Evolutionary conservation across 371 early-diverging fungal genomes (phyloP).

Genomic region (Haplosporangium sp.): DNA sequence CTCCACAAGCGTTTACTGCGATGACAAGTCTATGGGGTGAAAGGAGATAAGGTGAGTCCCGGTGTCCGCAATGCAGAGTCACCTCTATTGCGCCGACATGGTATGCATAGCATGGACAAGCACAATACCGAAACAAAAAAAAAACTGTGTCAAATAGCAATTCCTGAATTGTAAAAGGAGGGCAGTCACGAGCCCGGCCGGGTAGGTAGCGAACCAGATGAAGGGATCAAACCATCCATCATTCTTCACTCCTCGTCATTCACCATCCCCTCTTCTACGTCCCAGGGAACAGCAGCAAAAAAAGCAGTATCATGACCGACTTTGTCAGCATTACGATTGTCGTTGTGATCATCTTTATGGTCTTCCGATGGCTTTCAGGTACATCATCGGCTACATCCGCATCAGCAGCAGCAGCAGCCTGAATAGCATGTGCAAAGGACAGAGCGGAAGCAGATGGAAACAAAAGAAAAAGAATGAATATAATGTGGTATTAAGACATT

Average conservation of each 20-base stretch:
- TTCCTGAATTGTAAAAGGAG: too few relatives aligned
- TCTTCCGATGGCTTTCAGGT: constrained; percentile 82
- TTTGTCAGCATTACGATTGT: constrained; percentile 79
- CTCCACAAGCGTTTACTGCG: too few relatives aligned
- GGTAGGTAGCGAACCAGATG: too few relatives aligned
- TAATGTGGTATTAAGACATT: background rate
- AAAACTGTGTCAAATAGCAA: too few relatives aligned
- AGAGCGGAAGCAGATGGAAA: background rate
- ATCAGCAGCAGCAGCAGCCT: background rate
- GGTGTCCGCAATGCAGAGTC: too few relatives aligned
- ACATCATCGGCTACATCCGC: constrained; percentile 16
- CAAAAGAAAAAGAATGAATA: background rate
- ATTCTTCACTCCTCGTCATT: background rate
- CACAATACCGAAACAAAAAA: too few relatives aligned
- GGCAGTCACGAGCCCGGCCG: too few relatives aligned
- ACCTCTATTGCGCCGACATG: too few relatives aligned
- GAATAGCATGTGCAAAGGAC: too few relatives aligned
- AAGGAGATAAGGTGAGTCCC: too few relatives aligned
- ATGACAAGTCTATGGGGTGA: too few relatives aligned
- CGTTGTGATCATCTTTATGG: constrained; percentile 76
- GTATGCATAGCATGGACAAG: too few relatives aligned
- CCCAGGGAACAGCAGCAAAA: background rate
- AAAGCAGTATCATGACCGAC: constrained; percentile 69
- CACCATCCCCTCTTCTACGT: background rate
- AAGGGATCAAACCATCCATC: background rate